These are phyloP conservation scores for Fusarium torreyae DNA, from an alignment of 2,329 filamentous ascomycete genomes.

Conservation along the genomic window DNA sequence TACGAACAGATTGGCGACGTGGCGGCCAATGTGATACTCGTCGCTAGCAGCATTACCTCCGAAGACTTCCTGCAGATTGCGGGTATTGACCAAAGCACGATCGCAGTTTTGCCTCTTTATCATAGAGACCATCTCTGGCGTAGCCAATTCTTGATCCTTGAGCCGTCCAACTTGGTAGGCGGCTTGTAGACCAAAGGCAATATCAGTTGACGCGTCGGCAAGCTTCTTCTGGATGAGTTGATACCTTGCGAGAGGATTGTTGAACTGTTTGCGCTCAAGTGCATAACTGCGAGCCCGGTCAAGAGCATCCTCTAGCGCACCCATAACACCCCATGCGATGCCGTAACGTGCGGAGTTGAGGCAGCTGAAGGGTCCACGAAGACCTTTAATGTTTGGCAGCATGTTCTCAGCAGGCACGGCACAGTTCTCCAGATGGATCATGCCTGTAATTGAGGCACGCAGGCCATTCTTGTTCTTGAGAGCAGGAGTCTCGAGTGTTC, in stretches of 20 bases:
- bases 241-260: constrained; percentile 94
- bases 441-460: constrained; percentile 92
- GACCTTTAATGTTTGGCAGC: constrained; percentile 86
- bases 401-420: constrained; percentile 92
- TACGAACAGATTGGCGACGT: constrained; percentile 95
- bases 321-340: constrained; percentile 93
- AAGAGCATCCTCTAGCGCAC: constrained; percentile 93
- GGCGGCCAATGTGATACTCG: constrained; percentile 91
- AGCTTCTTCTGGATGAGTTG: constrained; percentile 98
- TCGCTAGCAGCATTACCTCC: constrained; percentile 97
- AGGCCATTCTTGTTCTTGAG: constrained; percentile 97
- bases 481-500: constrained; percentile 89
- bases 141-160: constrained; percentile 84
- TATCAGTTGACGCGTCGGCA: constrained; percentile 90
- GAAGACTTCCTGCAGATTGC: constrained; percentile 87
- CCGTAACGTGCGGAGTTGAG: constrained; percentile 94
- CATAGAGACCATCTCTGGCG: constrained; percentile 96
- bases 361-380: constrained; percentile 91
- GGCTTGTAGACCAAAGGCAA: constrained; percentile 88
- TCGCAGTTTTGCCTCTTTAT: constrained; percentile 99
- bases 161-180: constrained; percentile 90
- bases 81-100: constrained; percentile 72
- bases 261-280: constrained; percentile 93
- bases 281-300: constrained; percentile 86
- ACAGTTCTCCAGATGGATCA: constrained; percentile 94